Base-by-base conservation (phyloP, 2,329 filamentous ascomycete genomes). In the Alternaria rosae region DNA sequence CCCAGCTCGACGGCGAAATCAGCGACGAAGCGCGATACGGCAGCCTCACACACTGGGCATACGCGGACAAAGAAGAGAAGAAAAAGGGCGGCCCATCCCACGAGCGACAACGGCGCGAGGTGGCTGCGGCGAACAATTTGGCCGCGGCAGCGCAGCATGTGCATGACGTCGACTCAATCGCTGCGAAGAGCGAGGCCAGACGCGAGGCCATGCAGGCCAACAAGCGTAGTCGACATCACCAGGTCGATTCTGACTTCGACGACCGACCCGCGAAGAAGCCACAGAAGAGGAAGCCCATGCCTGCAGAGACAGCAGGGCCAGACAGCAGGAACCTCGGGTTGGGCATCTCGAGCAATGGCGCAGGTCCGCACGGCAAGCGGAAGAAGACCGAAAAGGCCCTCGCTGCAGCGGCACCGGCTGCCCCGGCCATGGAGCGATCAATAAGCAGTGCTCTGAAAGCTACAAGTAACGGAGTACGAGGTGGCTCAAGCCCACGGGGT, bases 11-110 rank as follows among this genome's bases (percentile, higher is more conserved):
- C 67, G 85, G 86, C 62, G 95, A 99, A 79, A 92, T 99, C 75
- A 97, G 92, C 80, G 93, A 97, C 64, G 93, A 98, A 80, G 93
- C 95, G 57, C 92, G 96, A 80, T 90, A 93, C 82, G 95, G 96
- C 54, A 98, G 93, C 80, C 87, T 89, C 61, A 92, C 89, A 54
- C 95, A 99, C 79, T 99, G 95, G 95, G 95, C 94, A 51, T 98
- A 98, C 78, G 91, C 92, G 20, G 92, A 94, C 74, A 91, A 94
- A 67, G 86, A 88, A 57, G 79, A 83, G 57, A 85, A 86, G 67
- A 89, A 88, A 71, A 80, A 82, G 57, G 80, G 80, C 3, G 83
- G 85, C n/a, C 83, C 87, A 23, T 85, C 89, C 45, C 88, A 89
- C 30, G 92, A 96, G 76, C 86, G 91, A 25, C 89, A 91, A 50